These are phyloP conservation scores for Cryptosporidium baileyi DNA, from an alignment of 169 alveolate genomes.

Conservation along the genomic window DNA sequence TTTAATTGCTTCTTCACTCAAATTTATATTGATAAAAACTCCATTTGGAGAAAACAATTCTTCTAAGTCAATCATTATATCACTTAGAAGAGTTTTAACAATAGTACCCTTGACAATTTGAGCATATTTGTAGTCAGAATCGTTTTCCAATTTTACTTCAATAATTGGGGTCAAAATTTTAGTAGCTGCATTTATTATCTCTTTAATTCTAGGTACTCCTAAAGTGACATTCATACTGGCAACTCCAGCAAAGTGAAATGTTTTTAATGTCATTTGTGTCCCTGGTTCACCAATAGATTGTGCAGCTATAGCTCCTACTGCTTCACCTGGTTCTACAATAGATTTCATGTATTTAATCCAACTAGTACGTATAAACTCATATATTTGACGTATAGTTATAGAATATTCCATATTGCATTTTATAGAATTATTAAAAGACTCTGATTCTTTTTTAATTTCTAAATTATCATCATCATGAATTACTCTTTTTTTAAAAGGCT, in stretches of 20 bases:
- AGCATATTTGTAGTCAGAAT: conserved; percentile 78
- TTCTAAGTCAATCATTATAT: conserved; percentile 83
- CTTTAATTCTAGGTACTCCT: conserved; percentile 99
- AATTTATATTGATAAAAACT: conserved; percentile 85
- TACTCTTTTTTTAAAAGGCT: not conserved
- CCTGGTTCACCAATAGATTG: conserved; percentile 99
- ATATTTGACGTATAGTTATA: conserved; percentile 81
- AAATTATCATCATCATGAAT: not conserved
- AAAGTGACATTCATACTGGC: conserved; percentile 97
- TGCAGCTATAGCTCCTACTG: conserved; percentile 99
- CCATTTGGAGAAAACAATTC: conserved; percentile 91
- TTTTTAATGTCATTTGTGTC: conserved; percentile 99
- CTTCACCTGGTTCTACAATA: conserved; percentile 97
- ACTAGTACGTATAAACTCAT: conserved; percentile 83
- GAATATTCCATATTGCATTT: conserved; percentile 68
- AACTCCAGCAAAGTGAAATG: conserved; percentile 98
- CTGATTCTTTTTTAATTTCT: not conserved
- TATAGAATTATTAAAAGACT: no score
- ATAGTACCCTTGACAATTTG: conserved; percentile 84
- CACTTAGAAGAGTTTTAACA: conserved; percentile 80
- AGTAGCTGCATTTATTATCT: conserved; percentile 96
- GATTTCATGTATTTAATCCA: conserved; percentile 91
- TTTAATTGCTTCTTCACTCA: conserved; percentile 85
- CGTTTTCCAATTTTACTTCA: conserved; percentile 82
- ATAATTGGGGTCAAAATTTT: conserved; percentile 95